A percentile compares a stretch with the other conserved stretches of the same genome.
Conservation (phyloP, 83 land plant species). For the Isoetes engelmannii region DNA sequence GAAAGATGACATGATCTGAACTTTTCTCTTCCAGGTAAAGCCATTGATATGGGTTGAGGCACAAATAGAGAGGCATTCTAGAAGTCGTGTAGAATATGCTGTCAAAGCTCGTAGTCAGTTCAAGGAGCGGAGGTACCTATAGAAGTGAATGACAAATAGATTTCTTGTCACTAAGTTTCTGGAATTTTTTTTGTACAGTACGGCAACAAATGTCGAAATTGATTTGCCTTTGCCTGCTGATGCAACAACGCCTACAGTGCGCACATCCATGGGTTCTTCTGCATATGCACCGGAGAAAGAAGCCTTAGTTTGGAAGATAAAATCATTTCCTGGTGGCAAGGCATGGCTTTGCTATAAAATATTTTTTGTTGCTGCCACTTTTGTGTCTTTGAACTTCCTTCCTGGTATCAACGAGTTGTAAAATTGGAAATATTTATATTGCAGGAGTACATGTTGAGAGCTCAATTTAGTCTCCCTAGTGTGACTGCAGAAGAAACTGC, state of each 20-base stretch:
- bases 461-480: slow-evolving; percentile 87
- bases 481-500: slow-evolving; percentile 68
- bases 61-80: slow-evolving; percentile 90
- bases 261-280: slow-evolving; percentile 97
- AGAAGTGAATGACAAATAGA: not conserved
- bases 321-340: slow-evolving; percentile 99
- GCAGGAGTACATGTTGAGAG: slow-evolving; percentile 95
- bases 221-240: slow-evolving; percentile 86
- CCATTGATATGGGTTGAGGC: slow-evolving; percentile 97
- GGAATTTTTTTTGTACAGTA: slow-evolving; percentile 37
- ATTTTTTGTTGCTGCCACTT: not conserved
- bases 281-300: slow-evolving; percentile 94
- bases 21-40: slow-evolving; percentile 48
- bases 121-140: slow-evolving; percentile 82
- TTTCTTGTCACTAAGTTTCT: not conserved
- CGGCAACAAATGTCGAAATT: slow-evolving; percentile 97
- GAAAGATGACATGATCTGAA: slow-evolving; percentile 11
- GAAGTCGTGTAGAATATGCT: slow-evolving; percentile 84
- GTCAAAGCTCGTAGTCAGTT: slow-evolving; percentile 95
- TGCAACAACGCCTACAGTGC: slow-evolving; percentile 85
- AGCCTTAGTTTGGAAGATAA: slow-evolving; percentile 89
- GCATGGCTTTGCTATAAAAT: slow-evolving; percentile 20
- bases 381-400: slow-evolving; percentile 7
- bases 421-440: not conserved
- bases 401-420: not conserved